phyloP scores from a whole-genome alignment of 225 moss, liverwort and hornwort species.

The Sphagnum tenellum region DNA sequence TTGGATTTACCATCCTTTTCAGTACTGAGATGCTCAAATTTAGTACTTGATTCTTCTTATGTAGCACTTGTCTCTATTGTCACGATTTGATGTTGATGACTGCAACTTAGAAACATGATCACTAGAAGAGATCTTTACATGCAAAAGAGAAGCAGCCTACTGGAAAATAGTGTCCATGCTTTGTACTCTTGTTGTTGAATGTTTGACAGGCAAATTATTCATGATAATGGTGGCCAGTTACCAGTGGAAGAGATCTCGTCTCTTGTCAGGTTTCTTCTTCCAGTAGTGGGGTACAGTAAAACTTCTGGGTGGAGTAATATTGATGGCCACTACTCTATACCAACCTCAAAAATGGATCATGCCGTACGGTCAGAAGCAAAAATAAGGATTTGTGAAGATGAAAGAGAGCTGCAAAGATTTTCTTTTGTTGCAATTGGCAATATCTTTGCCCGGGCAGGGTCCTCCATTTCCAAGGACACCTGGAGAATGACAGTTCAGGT shows the following conservation, averaged over 20 bases:
- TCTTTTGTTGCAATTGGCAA: slow-evolving; percentile 63
- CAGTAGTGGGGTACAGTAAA: slow-evolving; percentile 23
- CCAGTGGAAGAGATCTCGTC: slow-evolving; percentile 48
- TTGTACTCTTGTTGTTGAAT: no score
- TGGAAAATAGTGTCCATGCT: no score
- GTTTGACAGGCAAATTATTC: slow-evolving; percentile 58
- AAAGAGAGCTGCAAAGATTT: slow-evolving; percentile 70
- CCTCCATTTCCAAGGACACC: slow-evolving; percentile 52
- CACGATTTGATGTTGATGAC: no score
- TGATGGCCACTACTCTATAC: slow-evolving; percentile 8
- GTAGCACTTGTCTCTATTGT: no score
- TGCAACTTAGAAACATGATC: no score
- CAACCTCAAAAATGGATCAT: slow-evolving; percentile 25
- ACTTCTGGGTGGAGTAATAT: slow-evolving; percentile 20
- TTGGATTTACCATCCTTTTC: no score
- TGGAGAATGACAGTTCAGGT: slow-evolving; percentile 67
- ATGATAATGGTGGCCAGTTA: slow-evolving; percentile 68
- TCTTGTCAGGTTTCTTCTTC: slow-evolving; percentile 33
- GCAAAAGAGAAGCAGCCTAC: no score
- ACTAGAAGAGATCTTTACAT: no score
- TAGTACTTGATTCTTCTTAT: no score
- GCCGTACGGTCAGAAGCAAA: slow-evolving; percentile 18
- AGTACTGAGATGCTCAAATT: no score
- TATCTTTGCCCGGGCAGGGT: slow-evolving; percentile 57
- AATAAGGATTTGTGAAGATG: slow-evolving; percentile 35